Percentiles rank a stretch among this genome's conserved stretches.
Evolutionary conservation across 345 rosid genomes (phyloP).

Genomic region (Isatis tinctoria): DNA sequence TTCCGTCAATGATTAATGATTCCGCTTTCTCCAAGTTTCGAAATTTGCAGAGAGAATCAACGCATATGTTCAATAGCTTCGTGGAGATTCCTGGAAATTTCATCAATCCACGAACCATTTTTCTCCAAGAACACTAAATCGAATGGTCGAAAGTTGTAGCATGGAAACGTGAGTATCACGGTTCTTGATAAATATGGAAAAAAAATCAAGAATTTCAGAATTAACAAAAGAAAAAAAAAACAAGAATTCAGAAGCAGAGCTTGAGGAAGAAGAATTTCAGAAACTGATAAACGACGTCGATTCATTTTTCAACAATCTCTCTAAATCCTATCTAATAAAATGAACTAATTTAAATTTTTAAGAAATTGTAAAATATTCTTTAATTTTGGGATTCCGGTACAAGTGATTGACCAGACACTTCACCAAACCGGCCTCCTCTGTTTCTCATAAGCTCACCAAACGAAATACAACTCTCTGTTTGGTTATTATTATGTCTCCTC

Average conservation of each 20-base stretch:
- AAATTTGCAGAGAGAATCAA: conserved; percentile 54
- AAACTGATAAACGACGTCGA: neutral
- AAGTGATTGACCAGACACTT: conserved; percentile 31
- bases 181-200: neutral
- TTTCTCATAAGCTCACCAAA: conserved; percentile 49
- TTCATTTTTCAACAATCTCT: neutral
- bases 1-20: conserved; percentile 47
- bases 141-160: neutral
- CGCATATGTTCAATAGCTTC: conserved; percentile 53
- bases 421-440: conserved; percentile 28
- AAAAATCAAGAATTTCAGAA: neutral
- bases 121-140: neutral
- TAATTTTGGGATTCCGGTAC: conserved; percentile 14
- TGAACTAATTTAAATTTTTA: neutral
- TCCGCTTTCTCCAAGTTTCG: conserved; percentile 62
- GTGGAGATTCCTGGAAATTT: conserved; percentile 49
- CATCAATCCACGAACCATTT: conserved; percentile 14
- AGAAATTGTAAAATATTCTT: neutral
- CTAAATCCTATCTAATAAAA: neutral
- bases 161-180: neutral
- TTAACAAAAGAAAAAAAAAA: neutral
- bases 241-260: neutral
- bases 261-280: neutral
- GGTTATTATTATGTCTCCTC: conserved; percentile 34
- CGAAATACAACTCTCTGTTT: conserved; percentile 51